Evolutionary conservation across 305 asterid species (phyloP), one percentile per base, ranked within the genome.

Genomic region (Lippia alba): DNA sequence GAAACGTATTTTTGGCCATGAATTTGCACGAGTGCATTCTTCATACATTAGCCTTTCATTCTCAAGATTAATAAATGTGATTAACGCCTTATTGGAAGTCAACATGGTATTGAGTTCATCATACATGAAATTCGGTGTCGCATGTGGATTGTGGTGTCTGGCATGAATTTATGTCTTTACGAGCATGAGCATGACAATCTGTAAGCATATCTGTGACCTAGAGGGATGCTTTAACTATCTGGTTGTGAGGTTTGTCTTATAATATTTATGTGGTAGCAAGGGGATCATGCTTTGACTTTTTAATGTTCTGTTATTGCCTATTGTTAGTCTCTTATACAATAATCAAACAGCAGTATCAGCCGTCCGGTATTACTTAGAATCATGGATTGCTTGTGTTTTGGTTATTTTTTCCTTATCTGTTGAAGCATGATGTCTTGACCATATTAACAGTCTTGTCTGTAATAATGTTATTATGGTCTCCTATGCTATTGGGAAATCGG

Each of bases 401-500:
- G 12, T 6, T 71, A 16, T 33, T 76, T 63, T 24, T 56, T 61
- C 18, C 57, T 12, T 72, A 5, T 5, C 16, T 15, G 19, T 50
- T 71, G 68, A 44, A 12, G 45, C 55, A 32, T 1, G 30, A 10
- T 63, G 50, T 66, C 40, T 45, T 76, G 30, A 60, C 33, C 18
- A 30, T 2, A 32, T 24, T 4, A 62, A 41, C 61, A 53, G 49
- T 41, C 61, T 60, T 50, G 49, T 14, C 14, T 1, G 33, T 10
- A 36, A 5, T 50, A 64, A 11, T 54, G 16, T 54, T 40, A 4
- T 17, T 56, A n/a, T 65, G 56, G 40, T 36, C 60, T 49, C 58
- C 64, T 54, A 9, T 45, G 46, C 17, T 66, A 30, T 2, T 36
- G 57, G 70, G 41, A 46, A 33, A 67, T 68, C 46, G 61, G 67